A percentile compares a stretch with the other conserved stretches of the same genome.
phyloP scores from a whole-genome alignment of 2,329 filamentous ascomycete genomes.

The Cyclaneusma minus region DNA sequence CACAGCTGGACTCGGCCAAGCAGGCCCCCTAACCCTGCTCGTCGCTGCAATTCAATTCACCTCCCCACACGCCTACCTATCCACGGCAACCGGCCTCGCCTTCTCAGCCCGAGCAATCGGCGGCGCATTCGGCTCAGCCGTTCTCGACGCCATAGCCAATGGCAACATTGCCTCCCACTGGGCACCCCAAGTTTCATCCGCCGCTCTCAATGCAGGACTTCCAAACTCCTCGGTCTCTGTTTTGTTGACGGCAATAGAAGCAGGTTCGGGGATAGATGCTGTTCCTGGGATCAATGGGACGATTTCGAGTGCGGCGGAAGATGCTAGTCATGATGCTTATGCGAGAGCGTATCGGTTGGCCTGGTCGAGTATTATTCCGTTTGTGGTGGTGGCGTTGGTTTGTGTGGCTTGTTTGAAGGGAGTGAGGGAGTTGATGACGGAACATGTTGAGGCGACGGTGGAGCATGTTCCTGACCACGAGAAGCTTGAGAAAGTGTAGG shows the following conservation, averaged over 20 bases:
- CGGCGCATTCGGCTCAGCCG: slow-evolving; percentile 35
- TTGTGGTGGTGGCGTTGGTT: slow-evolving; percentile 31
- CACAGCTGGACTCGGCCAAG: slow-evolving; percentile 29
- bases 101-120: slow-evolving; percentile 37
- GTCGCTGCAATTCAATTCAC: slow-evolving; percentile 35
- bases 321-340: slow-evolving; percentile 28
- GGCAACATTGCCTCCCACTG: slow-evolving; percentile 26
- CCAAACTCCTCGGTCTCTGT: slow-evolving; percentile 20
- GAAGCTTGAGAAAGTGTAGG: slow-evolving; percentile 4
- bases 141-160: slow-evolving; percentile 34
- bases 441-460: slow-evolving; percentile 35
- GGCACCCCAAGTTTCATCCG: slow-evolving; percentile 22
- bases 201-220: slow-evolving; percentile 27
- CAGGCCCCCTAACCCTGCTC: slow-evolving; percentile 32
- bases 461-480: slow-evolving; percentile 18
- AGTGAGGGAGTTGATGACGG: slow-evolving; percentile 35
- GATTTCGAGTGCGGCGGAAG: slow-evolving; percentile 22
- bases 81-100: slow-evolving; percentile 34
- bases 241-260: slow-evolving; percentile 23
- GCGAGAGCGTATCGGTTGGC: slow-evolving; percentile 31
- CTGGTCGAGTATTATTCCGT: slow-evolving; percentile 34
- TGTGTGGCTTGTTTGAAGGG: slow-evolving; percentile 28
- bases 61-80: slow-evolving; percentile 33
- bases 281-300: slow-evolving; percentile 22
- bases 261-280: slow-evolving; percentile 16